Base-by-base conservation (phyloP, 1,284 basidiomycete genomes). In the Hemileia vastatrix region DNA sequence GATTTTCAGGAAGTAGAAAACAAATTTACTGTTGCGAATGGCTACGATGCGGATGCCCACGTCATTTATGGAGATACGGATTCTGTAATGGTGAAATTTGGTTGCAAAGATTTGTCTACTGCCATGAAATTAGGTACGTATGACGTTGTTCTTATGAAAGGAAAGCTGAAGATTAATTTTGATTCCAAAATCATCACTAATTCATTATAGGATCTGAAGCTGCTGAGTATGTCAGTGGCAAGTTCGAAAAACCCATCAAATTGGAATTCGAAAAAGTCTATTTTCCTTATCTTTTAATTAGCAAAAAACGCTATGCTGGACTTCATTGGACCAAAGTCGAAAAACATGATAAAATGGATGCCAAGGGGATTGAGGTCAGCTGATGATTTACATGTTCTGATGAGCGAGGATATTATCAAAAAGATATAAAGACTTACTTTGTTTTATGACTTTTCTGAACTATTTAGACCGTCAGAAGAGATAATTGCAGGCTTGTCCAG, bases 191-290 rank as follows among this genome's bases (percentile, higher is more conserved):
- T 5, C 6, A 4, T 11, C 4, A 4, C 11, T 13, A 6, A 13
- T 50, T 15, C 2, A 3, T 32, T 50, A 33, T 68, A 91, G 93
- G 94, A 40, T 85, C 86, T 27, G 90, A 97, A 78, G 95, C 95
- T 0, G 95, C 95, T 0, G 86, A 88, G 31, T 82, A 89, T n/a
- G 94, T 98, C 4, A 92, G 92, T 0, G 76, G 81, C 43, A 90
- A 91, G 75, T 97, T 97, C 77, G 79, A 91, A 71, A 87, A 87
- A 71, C 92, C 93, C 0, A 96, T 96, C 80, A 96, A 95, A 74
- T 83, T 97, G 18, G 93, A 96, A 76, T 97, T 97, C 78, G 92
- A 97, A 76, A 96, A 97, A 75, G 91, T 96, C 1, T 97, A 97
- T 77, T 96, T 88, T 76, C 92, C 92, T 2, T 97, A 96, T 75